Conservation (phyloP, 805 yeast species). For the Diddensiella santjacobensis region DNA sequence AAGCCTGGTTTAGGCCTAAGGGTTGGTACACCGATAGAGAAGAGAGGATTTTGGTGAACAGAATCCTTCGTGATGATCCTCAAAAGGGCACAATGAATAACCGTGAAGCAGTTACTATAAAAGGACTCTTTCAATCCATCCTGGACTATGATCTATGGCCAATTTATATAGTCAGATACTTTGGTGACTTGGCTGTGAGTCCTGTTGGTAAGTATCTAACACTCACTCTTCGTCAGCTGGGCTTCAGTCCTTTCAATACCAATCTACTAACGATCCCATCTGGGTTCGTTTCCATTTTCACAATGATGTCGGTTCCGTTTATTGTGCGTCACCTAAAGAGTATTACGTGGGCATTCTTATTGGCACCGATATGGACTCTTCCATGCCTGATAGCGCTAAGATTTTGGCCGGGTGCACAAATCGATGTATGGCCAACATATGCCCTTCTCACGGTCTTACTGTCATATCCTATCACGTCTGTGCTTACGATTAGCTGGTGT, state of each 20-base stretch:
- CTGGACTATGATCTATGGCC: conserved; percentile 55
- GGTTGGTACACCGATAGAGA: conserved; percentile 56
- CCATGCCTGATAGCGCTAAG: conserved; percentile 36
- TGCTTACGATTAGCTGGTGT: conserved; percentile 55
- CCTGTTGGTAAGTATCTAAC: conserved; percentile 45
- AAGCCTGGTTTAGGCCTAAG: conserved; percentile 42
- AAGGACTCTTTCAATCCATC: conserved; percentile 39
- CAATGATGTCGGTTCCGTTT: conserved; percentile 18
- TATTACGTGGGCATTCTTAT: conserved; percentile 24
- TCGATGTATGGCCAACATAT: conserved; percentile 41
- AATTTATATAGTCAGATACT: conserved; percentile 44
- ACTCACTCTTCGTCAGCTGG: conserved; percentile 45
- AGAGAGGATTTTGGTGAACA: conserved; percentile 54
- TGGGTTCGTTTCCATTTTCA: conserved; percentile 17
- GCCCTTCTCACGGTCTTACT: conserved; percentile 28
- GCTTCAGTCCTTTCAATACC: conserved; percentile 50
- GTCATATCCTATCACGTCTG: conserved; percentile 39
- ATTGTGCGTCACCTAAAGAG: conserved; percentile 9
- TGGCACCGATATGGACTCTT: conserved; percentile 35
- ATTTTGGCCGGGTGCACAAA: conserved; percentile 40
- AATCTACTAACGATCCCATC: conserved; percentile 46
- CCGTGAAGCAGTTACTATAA: conserved; percentile 47
- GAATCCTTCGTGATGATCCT: conserved; percentile 61
- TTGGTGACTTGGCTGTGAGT: conserved; percentile 38
- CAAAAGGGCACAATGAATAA: conserved; percentile 62